Percentiles rank a stretch among this genome's conserved stretches.
Evolutionary conservation across 2,329 filamentous ascomycete genomes (phyloP).

Genomic region (Fulvia fulva): DNA sequence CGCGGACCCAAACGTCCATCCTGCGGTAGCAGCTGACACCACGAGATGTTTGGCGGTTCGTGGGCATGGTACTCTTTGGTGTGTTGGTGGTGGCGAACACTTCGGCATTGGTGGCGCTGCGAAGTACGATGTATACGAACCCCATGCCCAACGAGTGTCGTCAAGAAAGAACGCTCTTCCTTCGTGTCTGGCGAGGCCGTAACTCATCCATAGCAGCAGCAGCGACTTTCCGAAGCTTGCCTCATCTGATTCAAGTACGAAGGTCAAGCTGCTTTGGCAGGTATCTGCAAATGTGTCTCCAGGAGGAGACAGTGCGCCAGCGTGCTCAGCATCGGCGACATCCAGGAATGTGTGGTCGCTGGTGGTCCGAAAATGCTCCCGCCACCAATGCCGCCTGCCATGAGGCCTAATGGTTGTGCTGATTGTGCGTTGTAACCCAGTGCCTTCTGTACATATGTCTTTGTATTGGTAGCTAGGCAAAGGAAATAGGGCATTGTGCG

Average conservation of each 20-base stretch:
- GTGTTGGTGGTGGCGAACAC: constrained; percentile 68
- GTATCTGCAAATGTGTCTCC: constrained; percentile 38
- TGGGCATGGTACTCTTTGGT: constrained; percentile 76
- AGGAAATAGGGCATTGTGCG: constrained; percentile 62
- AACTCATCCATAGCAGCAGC: constrained; percentile 78
- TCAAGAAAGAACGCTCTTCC: constrained; percentile 77
- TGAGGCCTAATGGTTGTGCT: constrained; percentile 4
- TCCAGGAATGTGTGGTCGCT: constrained; percentile 69
- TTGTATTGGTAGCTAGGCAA: constrained; percentile 62
- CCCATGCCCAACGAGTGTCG: constrained; percentile 78
- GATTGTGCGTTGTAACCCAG: constrained; percentile 41
- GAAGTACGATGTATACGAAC: constrained; percentile 70
- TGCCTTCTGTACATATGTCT: constrained; percentile 59
- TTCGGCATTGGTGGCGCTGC: constrained; percentile 58
- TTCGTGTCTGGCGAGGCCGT: constrained; percentile 72
- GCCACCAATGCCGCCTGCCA: constrained; percentile 40
- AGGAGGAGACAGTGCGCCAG: constrained; percentile 51
- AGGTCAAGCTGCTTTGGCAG: constrained; percentile 71
- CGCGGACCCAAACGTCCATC: constrained; percentile 59
- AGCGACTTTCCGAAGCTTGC: constrained; percentile 74
- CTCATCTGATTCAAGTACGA: constrained; percentile 68
- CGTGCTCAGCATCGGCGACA: constrained; percentile 64
- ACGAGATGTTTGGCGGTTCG: constrained; percentile 70
- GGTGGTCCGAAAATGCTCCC: constrained; percentile 51
- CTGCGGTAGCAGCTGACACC: constrained; percentile 65